Base-by-base conservation (phyloP, 352 stramenopile species). In the Nothophytophthora sp. region DNA sequence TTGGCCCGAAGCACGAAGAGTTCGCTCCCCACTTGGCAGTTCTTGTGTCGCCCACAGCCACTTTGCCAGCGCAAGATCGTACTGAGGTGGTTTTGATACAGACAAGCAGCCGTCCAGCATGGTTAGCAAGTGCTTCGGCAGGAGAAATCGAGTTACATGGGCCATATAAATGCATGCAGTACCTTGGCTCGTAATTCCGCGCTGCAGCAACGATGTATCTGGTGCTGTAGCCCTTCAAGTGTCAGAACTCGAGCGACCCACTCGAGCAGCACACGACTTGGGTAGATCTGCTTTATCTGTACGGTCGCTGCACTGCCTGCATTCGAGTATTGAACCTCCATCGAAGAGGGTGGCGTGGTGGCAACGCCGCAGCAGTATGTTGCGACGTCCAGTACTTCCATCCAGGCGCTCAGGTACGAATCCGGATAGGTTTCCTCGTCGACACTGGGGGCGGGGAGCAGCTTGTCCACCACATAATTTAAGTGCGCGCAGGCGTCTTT, bases 41-140 rank as follows among this genome's bases (percentile, higher is more conserved):
- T 69, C 63, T 44, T 79, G 55, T 4, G 78, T 85, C 12, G 69
- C 83, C 83, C 83, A 93, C 35, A 91, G 52, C 78, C 76, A 93
- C 64, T 88, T 93, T 29, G 62, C 78, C 10, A 91, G 45, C 1
- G 67, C 67, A 4, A 91, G 53, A 27, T 93, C 67, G 42, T 88
- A 91, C 83, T 93, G 50, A 2, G 16, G 33, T 13, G 10, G 32
- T 38, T 37, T 46, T 2, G 9, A 22, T 53, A 13, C 6, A 4
- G 20, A 33, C 15, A 46, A 29, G n/a, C n/a, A n/a, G n/a, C n/a
- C n/a, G n/a, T n/a, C n/a, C n/a, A n/a, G n/a, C n/a, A n/a, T n/a
- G 7, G 27, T 59, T 19, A 53, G 19, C 11, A 30, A 19, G 20
- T 33, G 5, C 16, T 28, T 19, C 36, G 23, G 32, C 5, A 30